phyloP scores from a whole-genome alignment of 805 yeast species.

The Candida taoyuanica region DNA sequence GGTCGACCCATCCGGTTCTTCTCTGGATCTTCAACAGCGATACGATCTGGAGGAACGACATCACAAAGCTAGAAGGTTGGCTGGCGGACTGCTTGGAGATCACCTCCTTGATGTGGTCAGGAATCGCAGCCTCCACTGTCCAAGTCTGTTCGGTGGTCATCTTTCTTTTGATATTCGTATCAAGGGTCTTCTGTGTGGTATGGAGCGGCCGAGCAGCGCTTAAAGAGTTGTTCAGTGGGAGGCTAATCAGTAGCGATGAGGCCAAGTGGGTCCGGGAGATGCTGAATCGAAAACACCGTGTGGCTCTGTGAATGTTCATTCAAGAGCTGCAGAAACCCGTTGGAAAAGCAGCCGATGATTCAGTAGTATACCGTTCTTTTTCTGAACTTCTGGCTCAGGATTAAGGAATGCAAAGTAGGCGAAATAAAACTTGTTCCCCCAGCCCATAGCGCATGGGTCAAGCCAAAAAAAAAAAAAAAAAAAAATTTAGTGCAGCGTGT shows the following conservation, averaged over 20 bases:
- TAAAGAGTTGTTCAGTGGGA: too few relatives aligned
- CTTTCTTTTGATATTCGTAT: not conserved
- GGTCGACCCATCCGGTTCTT: slow-evolving; percentile 94
- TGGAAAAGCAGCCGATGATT: too few relatives aligned
- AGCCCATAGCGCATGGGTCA: too few relatives aligned
- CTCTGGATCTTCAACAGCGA: slow-evolving; percentile 69
- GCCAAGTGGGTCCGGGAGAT: not conserved
- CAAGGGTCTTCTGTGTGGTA: too few relatives aligned
- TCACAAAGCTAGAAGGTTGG: slow-evolving; percentile 42
- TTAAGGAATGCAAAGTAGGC: not conserved
- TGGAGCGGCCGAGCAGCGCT: too few relatives aligned
- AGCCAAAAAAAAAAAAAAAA: not conserved
- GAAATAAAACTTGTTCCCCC: too few relatives aligned
- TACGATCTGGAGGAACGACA: slow-evolving; percentile 60
- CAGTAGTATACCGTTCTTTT: too few relatives aligned
- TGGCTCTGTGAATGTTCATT: not conserved
- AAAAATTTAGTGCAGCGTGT: slow-evolving; percentile 3
- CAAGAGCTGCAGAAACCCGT: not conserved
- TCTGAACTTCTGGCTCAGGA: too few relatives aligned
- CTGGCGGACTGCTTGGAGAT: slow-evolving; percentile 20
- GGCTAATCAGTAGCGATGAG: slow-evolving; percentile 1
- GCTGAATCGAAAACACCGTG: not conserved
- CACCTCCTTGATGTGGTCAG: slow-evolving; percentile 37
- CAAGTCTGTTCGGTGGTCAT: slow-evolving; percentile 31
- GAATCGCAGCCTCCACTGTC: slow-evolving; percentile 54